Evolutionary conservation across 345 rosid species (phyloP), one percentile per base, ranked within the genome.

Genomic region (Pugionium cornutum): DNA sequence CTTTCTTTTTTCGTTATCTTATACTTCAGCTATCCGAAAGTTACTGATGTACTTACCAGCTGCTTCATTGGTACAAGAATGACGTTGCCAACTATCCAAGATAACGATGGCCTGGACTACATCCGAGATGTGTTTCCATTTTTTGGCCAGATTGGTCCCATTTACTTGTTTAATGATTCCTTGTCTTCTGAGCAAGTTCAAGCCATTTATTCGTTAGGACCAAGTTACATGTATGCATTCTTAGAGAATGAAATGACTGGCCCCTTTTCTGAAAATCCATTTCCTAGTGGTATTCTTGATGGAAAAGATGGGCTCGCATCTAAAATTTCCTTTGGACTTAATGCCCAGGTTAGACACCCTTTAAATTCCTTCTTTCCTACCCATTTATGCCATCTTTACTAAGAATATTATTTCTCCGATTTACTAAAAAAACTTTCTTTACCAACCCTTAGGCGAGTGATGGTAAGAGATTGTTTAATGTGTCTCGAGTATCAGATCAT

Each of bases 201-300:
- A 79, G 88, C 86, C 47, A 77, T 92, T 44, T 70, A 83, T 82
- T 82, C 83, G 9, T 82, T 92, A 4, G 98, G 98, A 74, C 95
- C 97, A 67, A 89, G 97, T 82, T 92, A 92, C 69, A 92, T 89
- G 98, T 92, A 92, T 71, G 84, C 94, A 9, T 92, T 92, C 82
- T 84, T 86, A 69, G 95, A 92, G 68, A 85, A 82, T 72, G 92
- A 89, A 74, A 82, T 81, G 68, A 39, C 62, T 60, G 73, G 83
- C 54, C 72, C 85, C 48, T 65, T 70, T 71, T 75, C 76, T 77
- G 83, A 80, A 66, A 84, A 59, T 65, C 84, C 83, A 62, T 48
- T 86, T 65, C 84, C 87, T 34, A 82, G 89, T 84, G 94, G 88
- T 53, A 72, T 89, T 81, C 84, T 89, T 79, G 97, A 92, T 78